Evolutionary conservation across 83 land plant genomes (phyloP).

Genomic region (Picea abies): DNA sequence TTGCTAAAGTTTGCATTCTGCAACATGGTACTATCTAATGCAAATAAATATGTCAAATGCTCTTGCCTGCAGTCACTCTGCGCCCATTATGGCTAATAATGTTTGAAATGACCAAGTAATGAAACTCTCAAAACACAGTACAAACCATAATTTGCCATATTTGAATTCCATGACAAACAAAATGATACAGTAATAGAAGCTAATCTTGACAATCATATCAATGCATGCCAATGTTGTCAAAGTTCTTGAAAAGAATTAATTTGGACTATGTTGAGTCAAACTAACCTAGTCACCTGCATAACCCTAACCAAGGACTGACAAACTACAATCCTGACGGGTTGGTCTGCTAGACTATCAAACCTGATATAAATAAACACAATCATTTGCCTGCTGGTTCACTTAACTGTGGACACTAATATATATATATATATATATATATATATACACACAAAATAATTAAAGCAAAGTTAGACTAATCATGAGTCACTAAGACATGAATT

Average conservation of each 20-base stretch:
- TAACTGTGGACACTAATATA: background rate
- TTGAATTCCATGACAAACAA: background rate
- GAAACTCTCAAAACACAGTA: background rate
- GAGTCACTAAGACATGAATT: background rate
- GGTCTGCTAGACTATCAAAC: background rate
- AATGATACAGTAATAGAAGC: background rate
- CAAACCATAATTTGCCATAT: background rate
- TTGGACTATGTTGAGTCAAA: background rate
- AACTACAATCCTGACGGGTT: background rate
- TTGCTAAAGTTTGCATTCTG: background rate
- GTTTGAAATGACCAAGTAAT: background rate
- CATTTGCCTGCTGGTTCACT: background rate
- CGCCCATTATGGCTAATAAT: background rate
- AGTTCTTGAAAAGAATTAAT: background rate
- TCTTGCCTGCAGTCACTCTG: background rate
- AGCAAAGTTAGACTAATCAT: background rate
- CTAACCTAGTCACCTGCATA: background rate
- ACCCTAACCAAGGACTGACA: slow-evolving; percentile 5
- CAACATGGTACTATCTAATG: background rate
- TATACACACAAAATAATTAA: background rate
- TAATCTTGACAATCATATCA: background rate
- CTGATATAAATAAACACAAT: background rate
- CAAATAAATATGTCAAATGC: background rate
- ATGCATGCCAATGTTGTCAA: background rate
- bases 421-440: background rate